Evolutionary conservation across 2,329 filamentous ascomycete species (phyloP), one percentile per base, ranked within the genome.

Genomic region (Cladosporium sp.): DNA sequence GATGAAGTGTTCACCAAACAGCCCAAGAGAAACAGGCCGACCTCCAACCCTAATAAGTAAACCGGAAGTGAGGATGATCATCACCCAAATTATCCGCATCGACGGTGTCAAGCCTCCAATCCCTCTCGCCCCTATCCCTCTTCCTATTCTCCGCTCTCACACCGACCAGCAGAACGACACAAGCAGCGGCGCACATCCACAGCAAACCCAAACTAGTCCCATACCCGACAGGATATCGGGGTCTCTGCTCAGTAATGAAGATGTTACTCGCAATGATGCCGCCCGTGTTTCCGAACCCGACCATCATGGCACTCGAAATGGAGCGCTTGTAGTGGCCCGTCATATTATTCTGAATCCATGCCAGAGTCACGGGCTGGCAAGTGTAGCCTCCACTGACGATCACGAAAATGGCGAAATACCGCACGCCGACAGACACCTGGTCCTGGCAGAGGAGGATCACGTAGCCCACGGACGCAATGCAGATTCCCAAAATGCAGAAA

Each of bases 311-410:
- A 15, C 77, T 70, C 4, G 73, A 72, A 22, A 83, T 70, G 0
- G 73, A 70, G 15, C 78, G 72, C 66, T 83, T 83, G 62, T 80
- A 82, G 60, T 80, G 78, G 1, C 79, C 79, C 1, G 71, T 73
- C 56, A 81, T 71, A 55, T 79, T 79, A 60, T 83, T 82, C 51
- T 72, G 73, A 17, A 83, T 66, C 80, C 80, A 84, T 5, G 72
- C 76, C 20, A 83, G 66, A 1, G 72, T 70, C 37, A 83, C 72
- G 1, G 80, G 79, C 53, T 79, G 76, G 3, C 75, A 73, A 44
- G 78, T 76, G 59, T 77, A 82, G 2, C 74, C 74, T 13, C 80
- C 79, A 7, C 69, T 68, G 2, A 77, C 75, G 58, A 82, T 66
- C 37, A 80, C 70, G 61, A 78, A 82, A 39, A 80, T 65, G 8